Evolutionary conservation across 257 asterid genomes (phyloP).

Genomic region (Avicennia marina): DNA sequence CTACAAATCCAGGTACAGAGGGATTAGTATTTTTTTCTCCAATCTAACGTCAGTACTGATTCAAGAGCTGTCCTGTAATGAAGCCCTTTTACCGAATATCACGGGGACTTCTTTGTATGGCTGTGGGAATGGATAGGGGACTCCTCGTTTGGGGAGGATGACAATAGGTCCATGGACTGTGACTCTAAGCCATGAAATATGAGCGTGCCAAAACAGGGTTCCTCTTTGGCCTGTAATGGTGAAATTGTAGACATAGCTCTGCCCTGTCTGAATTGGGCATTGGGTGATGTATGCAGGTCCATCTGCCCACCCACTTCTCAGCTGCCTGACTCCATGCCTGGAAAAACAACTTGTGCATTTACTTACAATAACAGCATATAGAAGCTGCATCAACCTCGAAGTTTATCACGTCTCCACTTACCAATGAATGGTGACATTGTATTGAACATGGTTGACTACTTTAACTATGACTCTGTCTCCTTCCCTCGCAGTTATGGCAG

Average conservation of each 20-base stretch:
- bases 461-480: slow-evolving; percentile 57
- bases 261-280: slow-evolving; percentile 51
- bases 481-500: slow-evolving; percentile 51
- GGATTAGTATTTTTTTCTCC: too few relatives aligned
- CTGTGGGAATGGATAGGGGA: slow-evolving; percentile 40
- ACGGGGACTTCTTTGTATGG: slow-evolving; percentile 61
- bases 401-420: too few relatives aligned
- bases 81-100: slow-evolving; percentile 42
- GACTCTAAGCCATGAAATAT: slow-evolving; percentile 44
- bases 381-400: too few relatives aligned
- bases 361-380: too few relatives aligned
- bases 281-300: slow-evolving; percentile 51
- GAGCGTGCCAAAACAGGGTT: slow-evolving; percentile 62
- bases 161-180: slow-evolving; percentile 58
- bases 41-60: too few relatives aligned
- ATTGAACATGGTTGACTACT: slow-evolving; percentile 42
- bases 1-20: too few relatives aligned
- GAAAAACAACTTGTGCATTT: too few relatives aligned
- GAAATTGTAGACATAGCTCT: slow-evolving; percentile 38
- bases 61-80: too few relatives aligned
- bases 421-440: slow-evolving; percentile 67
- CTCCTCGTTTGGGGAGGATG: slow-evolving; percentile 46
- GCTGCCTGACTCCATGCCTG: slow-evolving; percentile 56
- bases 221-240: slow-evolving; percentile 47
- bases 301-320: slow-evolving; percentile 55